Evolutionary conservation across 306 rosid genomes (phyloP).

Genomic region (Purshia tridentata): DNA sequence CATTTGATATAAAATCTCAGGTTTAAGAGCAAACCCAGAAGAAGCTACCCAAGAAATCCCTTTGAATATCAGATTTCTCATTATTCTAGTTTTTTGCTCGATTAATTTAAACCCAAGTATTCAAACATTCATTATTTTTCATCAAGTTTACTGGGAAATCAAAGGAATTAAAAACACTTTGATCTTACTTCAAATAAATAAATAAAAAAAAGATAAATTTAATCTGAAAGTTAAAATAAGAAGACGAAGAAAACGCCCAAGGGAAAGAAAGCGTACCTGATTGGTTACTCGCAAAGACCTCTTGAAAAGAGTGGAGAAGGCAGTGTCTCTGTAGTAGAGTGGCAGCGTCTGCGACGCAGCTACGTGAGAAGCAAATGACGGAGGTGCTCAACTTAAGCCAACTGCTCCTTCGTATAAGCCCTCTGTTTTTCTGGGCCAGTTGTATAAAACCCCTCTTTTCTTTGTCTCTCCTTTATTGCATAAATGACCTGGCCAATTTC

Average conservation of each 20-base stretch:
- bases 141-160: neutral
- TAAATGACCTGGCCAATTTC: too few species aligned
- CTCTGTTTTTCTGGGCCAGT: too few species aligned
- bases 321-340: neutral
- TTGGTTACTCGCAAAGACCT: neutral
- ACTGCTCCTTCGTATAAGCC: too few species aligned
- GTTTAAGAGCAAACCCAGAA: neutral
- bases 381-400: neutral
- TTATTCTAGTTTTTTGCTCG: neutral
- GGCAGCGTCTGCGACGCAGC: conserved; percentile 1
- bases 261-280: neutral
- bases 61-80: neutral
- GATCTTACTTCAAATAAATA: neutral
- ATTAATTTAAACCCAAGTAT: neutral
- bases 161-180: neutral
- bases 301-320: neutral
- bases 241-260: neutral
- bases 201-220: neutral
- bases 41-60: neutral
- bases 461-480: too few species aligned
- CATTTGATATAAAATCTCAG: neutral
- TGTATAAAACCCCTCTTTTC: neutral
- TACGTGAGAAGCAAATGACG: neutral
- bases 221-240: neutral
- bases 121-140: neutral